A percentile compares a stretch with the other conserved stretches of the same genome.
Conservation (phyloP, 2,329 filamentous ascomycete genomes). For the Capronia coronata region DNA sequence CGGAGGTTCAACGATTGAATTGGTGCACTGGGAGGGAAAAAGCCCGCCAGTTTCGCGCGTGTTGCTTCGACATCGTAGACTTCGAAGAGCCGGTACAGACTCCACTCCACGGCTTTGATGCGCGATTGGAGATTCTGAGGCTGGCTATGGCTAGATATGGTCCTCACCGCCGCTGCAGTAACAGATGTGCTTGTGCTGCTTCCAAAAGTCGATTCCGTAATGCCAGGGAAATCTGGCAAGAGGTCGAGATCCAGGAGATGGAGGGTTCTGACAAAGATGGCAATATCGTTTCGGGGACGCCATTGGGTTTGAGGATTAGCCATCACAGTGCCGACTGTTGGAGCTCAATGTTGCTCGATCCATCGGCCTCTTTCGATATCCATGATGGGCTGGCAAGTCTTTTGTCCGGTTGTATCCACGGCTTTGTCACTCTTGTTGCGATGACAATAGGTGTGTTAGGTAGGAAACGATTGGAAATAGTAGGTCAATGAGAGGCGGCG, state of each 20-base stretch:
- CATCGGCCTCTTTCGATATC: not conserved
- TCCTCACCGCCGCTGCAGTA: not conserved
- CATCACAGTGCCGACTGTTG: not conserved
- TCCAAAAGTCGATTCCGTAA: constrained; percentile 64
- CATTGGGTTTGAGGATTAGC: constrained; percentile 26
- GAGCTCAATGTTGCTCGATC: not conserved
- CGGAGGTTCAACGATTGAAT: constrained; percentile 87
- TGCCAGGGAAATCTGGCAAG: constrained; percentile 70
- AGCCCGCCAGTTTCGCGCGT: constrained; percentile 75
- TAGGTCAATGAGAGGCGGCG: not conserved
- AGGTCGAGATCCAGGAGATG: constrained; percentile 74
- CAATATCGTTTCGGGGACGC: constrained; percentile 47
- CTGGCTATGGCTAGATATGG: not conserved
- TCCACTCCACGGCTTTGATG: constrained; percentile 80
- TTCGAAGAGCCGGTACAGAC: constrained; percentile 76
- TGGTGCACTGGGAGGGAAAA: constrained; percentile 85
- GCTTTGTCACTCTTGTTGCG: too few species aligned
- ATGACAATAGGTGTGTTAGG: too few species aligned
- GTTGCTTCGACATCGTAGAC: constrained; percentile 76
- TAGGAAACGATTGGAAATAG: not conserved
- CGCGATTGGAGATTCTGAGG: constrained; percentile 73
- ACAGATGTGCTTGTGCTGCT: constrained; percentile 33
- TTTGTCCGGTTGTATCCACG: too few species aligned
- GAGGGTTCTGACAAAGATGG: constrained; percentile 74
- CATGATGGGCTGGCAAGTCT: not conserved